phyloP scores from a whole-genome alignment of 805 yeast species.

The Wickerhamiella allomyrinae region DNA sequence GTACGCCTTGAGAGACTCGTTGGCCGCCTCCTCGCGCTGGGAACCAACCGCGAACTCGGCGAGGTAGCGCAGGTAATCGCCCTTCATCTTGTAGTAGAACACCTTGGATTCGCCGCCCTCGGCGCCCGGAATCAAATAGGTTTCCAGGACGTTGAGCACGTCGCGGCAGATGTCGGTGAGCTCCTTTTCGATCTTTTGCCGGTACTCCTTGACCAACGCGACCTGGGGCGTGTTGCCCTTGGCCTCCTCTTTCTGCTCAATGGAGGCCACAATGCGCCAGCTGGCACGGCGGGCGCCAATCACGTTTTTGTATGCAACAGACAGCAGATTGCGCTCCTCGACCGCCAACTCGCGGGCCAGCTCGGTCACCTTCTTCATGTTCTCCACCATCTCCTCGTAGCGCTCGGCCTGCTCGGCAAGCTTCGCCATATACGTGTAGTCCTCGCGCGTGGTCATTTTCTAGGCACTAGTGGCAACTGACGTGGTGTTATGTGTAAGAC shows the following conservation, averaged over 20 bases:
- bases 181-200: slow-evolving; percentile 89
- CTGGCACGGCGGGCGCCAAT: slow-evolving; percentile 99
- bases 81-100: slow-evolving; percentile 98
- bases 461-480: slow-evolving; percentile 3
- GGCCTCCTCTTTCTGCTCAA: slow-evolving; percentile 98
- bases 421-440: slow-evolving; percentile 93
- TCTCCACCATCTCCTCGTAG: slow-evolving; percentile 98
- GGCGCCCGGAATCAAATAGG: slow-evolving; percentile 86
- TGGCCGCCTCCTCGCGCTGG: slow-evolving; percentile 89
- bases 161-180: slow-evolving; percentile 92
- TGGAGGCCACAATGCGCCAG: slow-evolving; percentile 97
- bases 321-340: slow-evolving; percentile 92
- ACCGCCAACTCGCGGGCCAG: slow-evolving; percentile 65
- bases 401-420: slow-evolving; percentile 99
- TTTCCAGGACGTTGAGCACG: slow-evolving; percentile 73
- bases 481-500: slow-evolving; percentile 4
- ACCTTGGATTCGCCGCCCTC: slow-evolving; percentile 97
- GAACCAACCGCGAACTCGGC: slow-evolving; percentile 94
- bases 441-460: slow-evolving; percentile 64
- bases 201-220: slow-evolving; percentile 80
- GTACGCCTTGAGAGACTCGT: slow-evolving; percentile 88
- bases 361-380: slow-evolving; percentile 90
- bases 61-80: slow-evolving; percentile 97
- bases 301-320: slow-evolving; percentile 97
- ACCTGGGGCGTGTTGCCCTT: slow-evolving; percentile 89